Conservation (phyloP, 208 protist genomes). For the Herpetomonas tarakana region DNA sequence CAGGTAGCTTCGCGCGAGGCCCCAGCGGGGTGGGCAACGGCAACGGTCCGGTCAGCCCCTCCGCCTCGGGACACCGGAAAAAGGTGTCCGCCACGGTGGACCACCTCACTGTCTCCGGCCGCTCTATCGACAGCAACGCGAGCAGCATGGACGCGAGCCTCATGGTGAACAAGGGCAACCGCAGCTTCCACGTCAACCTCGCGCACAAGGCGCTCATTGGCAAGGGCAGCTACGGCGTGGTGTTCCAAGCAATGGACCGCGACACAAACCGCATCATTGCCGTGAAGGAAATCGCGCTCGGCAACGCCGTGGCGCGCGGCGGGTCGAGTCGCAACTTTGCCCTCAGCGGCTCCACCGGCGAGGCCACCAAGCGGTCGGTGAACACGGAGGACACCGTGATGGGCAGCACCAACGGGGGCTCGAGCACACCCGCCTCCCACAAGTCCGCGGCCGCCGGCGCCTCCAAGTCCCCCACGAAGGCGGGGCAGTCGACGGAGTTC, state of each 20-base stretch:
- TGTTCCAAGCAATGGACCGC: constrained; percentile 84
- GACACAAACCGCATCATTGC: constrained; percentile 87
- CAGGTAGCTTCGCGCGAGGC: not conserved
- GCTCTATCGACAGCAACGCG: not conserved
- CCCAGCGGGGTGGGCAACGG: not conserved
- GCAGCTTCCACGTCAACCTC: constrained; percentile 42
- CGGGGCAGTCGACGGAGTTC: not conserved
- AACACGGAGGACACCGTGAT: constrained; percentile 7
- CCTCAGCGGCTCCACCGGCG: not conserved
- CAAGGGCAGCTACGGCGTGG: constrained; percentile 83
- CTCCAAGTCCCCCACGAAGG: not conserved
- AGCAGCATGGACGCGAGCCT: constrained; percentile 1
- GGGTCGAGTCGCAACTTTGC: not conserved
- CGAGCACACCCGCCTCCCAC: not conserved
- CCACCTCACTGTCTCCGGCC: not conserved
- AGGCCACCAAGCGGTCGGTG: not conserved
- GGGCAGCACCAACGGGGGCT: not conserved
- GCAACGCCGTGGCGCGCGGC: constrained; percentile 1
- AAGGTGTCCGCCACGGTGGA: not conserved
- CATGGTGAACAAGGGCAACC: not conserved
- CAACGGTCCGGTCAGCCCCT: not conserved
- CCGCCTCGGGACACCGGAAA: not conserved
- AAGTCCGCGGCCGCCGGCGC: not conserved
- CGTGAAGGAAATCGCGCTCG: constrained; percentile 83
- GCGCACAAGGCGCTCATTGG: constrained; percentile 77